phyloP scores from a whole-genome alignment of 257 asterid genomes.

The Cinchona pubescens region DNA sequence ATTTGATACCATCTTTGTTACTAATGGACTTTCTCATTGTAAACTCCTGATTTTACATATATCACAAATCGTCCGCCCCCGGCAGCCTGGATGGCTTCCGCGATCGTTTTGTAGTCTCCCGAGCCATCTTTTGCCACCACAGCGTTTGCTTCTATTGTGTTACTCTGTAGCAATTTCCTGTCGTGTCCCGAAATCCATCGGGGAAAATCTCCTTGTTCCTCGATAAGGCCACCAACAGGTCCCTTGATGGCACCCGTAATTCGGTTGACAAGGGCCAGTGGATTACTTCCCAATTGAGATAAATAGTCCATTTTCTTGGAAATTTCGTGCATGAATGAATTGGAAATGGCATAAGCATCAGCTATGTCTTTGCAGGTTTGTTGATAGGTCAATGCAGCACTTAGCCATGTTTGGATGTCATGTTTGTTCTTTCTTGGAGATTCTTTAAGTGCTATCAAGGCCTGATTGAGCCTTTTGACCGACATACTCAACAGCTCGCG shows the following conservation, averaged over 20 bases:
- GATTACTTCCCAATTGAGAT: slow-evolving; percentile 53
- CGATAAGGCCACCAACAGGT: slow-evolving; percentile 26
- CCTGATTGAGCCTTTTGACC: slow-evolving; percentile 46
- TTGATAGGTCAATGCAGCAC: slow-evolving; percentile 70
- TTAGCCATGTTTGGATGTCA: slow-evolving; percentile 76
- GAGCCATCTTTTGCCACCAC: slow-evolving; percentile 79
- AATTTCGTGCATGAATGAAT: slow-evolving; percentile 36
- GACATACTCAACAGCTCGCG: slow-evolving; percentile 54
- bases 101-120: slow-evolving; percentile 48
- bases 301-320: slow-evolving; percentile 53
- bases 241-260: slow-evolving; percentile 15
- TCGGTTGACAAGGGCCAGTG: slow-evolving; percentile 58
- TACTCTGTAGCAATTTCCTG: slow-evolving; percentile 46
- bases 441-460: slow-evolving; percentile 37
- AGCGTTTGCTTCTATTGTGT: slow-evolving; percentile 41
- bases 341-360: slow-evolving; percentile 27
- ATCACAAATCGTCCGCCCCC: slow-evolving; percentile 58
- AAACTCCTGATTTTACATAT: slow-evolving; percentile 68
- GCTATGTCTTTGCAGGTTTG: slow-evolving; percentile 63
- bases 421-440: slow-evolving; percentile 45
- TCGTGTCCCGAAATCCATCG: slow-evolving; percentile 46
- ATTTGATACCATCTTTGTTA: slow-evolving; percentile 68
- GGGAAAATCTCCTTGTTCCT: slow-evolving; percentile 35
- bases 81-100: slow-evolving; percentile 62
- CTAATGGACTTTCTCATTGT: slow-evolving; percentile 54